A percentile compares a stretch with the other conserved stretches of the same genome.
These are phyloP conservation scores for Arachis monticola DNA, from an alignment of 331 rosid genomes.

Conservation along the genomic window DNA sequence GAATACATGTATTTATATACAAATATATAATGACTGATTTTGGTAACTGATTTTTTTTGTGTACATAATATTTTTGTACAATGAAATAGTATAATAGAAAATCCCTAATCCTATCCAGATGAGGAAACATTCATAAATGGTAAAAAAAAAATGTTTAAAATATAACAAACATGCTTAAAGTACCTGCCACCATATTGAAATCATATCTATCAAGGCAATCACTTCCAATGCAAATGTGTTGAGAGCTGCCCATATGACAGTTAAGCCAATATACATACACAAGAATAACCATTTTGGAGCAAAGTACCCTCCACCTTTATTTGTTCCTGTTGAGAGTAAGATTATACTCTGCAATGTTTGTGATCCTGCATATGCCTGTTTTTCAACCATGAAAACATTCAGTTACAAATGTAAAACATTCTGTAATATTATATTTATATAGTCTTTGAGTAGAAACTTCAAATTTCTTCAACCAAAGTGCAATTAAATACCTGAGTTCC, in stretches of 20 bases:
- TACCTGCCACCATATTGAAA: slow-evolving; percentile 99
- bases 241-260: slow-evolving; percentile 81
- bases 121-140: too few species aligned
- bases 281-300: slow-evolving; percentile 86
- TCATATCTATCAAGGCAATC: slow-evolving; percentile 71
- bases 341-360: slow-evolving; percentile 83
- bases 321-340: slow-evolving; percentile 71
- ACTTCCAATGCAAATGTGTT: slow-evolving; percentile 84
- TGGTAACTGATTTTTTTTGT: too few species aligned
- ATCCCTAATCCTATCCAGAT: too few species aligned
- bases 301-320: slow-evolving; percentile 83
- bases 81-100: too few species aligned
- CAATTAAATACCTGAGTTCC: slow-evolving; percentile 74
- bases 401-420: slow-evolving; percentile 8
- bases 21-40: too few species aligned
- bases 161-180: slow-evolving; percentile 23
- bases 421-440: not conserved
- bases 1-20: too few species aligned
- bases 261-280: slow-evolving; percentile 78
- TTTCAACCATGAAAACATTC: slow-evolving; percentile 41
- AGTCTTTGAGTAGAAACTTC: not conserved
- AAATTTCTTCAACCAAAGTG: not conserved
- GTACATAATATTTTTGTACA: too few species aligned
- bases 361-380: slow-evolving; percentile 87
- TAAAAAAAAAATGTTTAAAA: too few species aligned